These are phyloP conservation scores for Zymoseptoria ardabiliae DNA, from an alignment of 2,329 filamentous ascomycete genomes.

Conservation along the genomic window DNA sequence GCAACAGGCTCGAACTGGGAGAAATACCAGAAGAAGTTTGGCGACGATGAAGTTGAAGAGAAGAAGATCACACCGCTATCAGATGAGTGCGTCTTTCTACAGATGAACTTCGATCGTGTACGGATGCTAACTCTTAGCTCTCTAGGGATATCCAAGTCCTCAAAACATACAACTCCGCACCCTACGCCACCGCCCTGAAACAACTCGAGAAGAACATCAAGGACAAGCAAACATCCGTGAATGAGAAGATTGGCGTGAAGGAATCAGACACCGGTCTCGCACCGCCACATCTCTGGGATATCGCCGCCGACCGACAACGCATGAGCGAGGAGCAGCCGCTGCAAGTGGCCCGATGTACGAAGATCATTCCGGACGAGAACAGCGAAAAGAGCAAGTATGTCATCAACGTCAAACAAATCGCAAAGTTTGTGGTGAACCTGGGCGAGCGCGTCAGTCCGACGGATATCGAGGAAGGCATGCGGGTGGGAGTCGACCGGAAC, in stretches of 20 bases:
- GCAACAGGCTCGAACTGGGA: constrained; percentile 94
- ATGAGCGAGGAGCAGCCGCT: constrained; percentile 98
- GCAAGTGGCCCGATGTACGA: constrained; percentile 95
- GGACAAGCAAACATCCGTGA: constrained; percentile 94
- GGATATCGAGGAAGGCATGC: constrained; percentile 99
- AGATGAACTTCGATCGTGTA: neutral
- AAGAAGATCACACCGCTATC: constrained; percentile 98
- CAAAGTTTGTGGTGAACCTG: constrained; percentile 97
- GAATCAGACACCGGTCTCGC: constrained; percentile 98
- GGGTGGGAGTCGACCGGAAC: constrained; percentile 92
- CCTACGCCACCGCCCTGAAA: constrained; percentile 88
- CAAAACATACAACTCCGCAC: constrained; percentile 96
- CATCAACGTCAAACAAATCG: constrained; percentile 99
- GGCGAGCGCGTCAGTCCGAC: constrained; percentile 95
- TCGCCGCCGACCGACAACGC: constrained; percentile 93
- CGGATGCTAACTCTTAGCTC: constrained; percentile 33
- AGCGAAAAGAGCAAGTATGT: constrained; percentile 99
- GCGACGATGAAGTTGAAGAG: constrained; percentile 93
- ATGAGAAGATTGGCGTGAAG: constrained; percentile 88
- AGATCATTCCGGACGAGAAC: constrained; percentile 97
- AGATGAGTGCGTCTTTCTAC: constrained; percentile 68
- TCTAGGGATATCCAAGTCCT: constrained; percentile 94
- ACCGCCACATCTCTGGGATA: constrained; percentile 97
- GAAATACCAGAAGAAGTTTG: constrained; percentile 96
- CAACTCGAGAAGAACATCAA: constrained; percentile 99